Evolutionary conservation across 257 asterid species (phyloP), one percentile per base, ranked within the genome.

Genomic region (Capsicum pubescens): DNA sequence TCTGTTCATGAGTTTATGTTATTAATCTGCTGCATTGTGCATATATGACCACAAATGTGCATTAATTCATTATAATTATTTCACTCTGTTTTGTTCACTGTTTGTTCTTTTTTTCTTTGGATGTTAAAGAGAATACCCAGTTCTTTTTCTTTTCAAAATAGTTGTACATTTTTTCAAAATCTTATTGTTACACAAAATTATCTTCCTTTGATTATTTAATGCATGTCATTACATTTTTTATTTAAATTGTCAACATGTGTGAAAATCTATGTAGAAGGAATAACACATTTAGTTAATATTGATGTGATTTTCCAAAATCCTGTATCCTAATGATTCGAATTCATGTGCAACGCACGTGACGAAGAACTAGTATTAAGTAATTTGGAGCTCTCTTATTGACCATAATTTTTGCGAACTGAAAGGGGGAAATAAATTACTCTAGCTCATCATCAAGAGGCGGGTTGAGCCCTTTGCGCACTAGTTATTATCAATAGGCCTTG

Each of bases 101-200:
- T 63, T 63, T 63, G 70, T 63, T 26, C 9, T 0, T 10, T 63
- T 55, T 35, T 21, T 4, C 70, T 26, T 10, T 21, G 64, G 0
- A 58, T 15, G 8, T 21, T 61, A 9, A 63, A 13, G 70, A 63
- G 70, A 63, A 55, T 55, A 13, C 70, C 70, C 14, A 63, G 5
- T 26, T 63, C 69, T 63, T 61, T 61, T 61, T 61, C 69, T 21
- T 63, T 63, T 63, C 39, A 63, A 63, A 63, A 21, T 63, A 63
- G 17, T 63, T 26, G 17, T 39, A 11, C 26, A 63, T 63, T 9
- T 61, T 21, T 63, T 21, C 70, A 63, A 26, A 61, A 63, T 63
- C 9, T 63, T 21, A 63, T 63, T 63, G 70, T 63, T 63, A 63
- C 70, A 63, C 39, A 63, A 26, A 21, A 63, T 11, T 64, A 64